Percentiles rank a stretch among this genome's conserved stretches.
Conservation (phyloP, 768 basidiomycete species). For the Mycena sanguinolenta region DNA sequence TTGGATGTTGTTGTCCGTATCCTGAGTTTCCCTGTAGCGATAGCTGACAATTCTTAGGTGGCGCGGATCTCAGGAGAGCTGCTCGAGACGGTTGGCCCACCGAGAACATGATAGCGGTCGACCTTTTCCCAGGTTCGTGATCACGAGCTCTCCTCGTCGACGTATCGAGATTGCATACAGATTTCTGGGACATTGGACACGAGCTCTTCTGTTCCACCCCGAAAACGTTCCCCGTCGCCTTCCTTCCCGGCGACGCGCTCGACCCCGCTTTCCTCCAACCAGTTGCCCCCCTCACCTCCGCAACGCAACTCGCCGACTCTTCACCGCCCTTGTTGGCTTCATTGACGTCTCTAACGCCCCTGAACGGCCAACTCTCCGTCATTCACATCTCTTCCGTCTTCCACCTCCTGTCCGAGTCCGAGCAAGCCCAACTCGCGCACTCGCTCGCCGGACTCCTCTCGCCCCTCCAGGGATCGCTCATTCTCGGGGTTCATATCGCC, state of each 20-base stretch:
- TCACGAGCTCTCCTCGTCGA: not conserved
- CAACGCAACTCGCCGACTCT: not conserved
- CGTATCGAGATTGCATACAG: not conserved
- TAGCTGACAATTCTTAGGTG: not conserved
- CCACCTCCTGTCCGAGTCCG: constrained; percentile 11
- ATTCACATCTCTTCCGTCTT: constrained; percentile 10
- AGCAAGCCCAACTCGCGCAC: constrained; percentile 15
- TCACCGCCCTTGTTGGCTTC: not conserved
- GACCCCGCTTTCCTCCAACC: constrained; percentile 1
- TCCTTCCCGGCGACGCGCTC: constrained; percentile 6
- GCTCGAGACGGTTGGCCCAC: constrained; percentile 8
- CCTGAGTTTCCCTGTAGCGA: not conserved
- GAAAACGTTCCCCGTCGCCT: not conserved
- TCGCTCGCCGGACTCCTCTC: too few relatives aligned
- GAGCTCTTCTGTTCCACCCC: not conserved
- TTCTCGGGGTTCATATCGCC: not conserved
- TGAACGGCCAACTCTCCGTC: constrained; percentile 3
- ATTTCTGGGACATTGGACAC: constrained; percentile 3
- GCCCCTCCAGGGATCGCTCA: not conserved
- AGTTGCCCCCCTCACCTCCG: not conserved
- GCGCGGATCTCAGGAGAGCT: constrained; percentile 12
- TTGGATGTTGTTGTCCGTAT: constrained; percentile 5
- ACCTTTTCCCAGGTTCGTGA: not conserved
- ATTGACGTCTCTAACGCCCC: not conserved
- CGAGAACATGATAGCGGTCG: constrained; percentile 5